Evolutionary conservation across 2,329 filamentous ascomycete species (phyloP), one percentile per base, ranked within the genome.

Genomic region (Moelleriella libera): DNA sequence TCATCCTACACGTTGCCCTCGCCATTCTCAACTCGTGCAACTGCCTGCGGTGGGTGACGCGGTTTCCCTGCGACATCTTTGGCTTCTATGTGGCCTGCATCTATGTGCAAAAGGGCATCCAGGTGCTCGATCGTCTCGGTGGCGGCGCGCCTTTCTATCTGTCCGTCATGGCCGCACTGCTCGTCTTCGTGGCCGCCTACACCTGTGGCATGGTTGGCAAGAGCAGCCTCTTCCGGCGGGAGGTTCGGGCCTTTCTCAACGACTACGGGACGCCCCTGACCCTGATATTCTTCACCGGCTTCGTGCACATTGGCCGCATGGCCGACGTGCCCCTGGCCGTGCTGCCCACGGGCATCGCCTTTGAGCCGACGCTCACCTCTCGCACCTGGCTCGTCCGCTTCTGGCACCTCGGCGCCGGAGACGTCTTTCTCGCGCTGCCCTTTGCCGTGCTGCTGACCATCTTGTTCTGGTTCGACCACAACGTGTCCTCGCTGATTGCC

Each of bases 81-180:
- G 88, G 88, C 45, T 94, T 94, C 67, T 94, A 94, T 60, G 88
- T 94, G 44, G 88, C 88, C 48, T 88, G 85, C 60, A 90, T 94
- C 63, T 94, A 94, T 60, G 72, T 94, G 21, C 87, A 94, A 59
- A 94, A 94, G 65, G 88, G 88, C 12, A 83, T 94, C 51, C 86
- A 94, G 64, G 85, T 94, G 11, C 74, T 94, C 21, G 82, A 81
- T 42, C 75, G 83, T 10, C 83, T 94, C 57, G 88, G 85, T 63
- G 59, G 71, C 62, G 64, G 70, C 54, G 73, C 71, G 45, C 76
- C 83, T 60, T 69, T 92, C 68, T 94, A 94, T 59, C 75, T 94
- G 30, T 88, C 85, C 44, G 78, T 94, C 56, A 75, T 82, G 55
- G 77, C 88, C 1, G 76, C 85, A 6, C 69, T 94, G 39, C 75